Evolutionary conservation across 176 grass and related monocot genomes (phyloP), one percentile per base, ranked within the genome.

Genomic region (Oryza officinalis): DNA sequence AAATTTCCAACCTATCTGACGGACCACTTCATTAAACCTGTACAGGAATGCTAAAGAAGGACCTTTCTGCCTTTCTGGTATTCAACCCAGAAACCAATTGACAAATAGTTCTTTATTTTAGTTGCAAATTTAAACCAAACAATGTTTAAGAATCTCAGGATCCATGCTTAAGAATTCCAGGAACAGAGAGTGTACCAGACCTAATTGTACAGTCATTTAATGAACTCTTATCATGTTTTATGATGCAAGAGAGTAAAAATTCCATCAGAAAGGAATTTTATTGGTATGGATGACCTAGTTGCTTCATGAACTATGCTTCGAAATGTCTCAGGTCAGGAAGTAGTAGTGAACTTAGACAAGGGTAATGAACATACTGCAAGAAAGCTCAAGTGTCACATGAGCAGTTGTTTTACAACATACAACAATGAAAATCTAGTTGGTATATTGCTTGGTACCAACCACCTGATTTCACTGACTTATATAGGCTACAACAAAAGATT

Each of bases 391-490:
- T 83, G 63, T 77, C 82, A 79, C 60, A 68, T 22, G 60, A 52
- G 32, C 27, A 72, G 35, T 44, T 74, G 59, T 84, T 74, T 78
- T 86, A 79, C 82, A 83, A 10, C 59, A 90, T 86, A 82, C 67
- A 47, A 47, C 66, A 68, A 90, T 78, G 46, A 74, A 66, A 74
- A 90, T 26, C 73, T 79, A 45, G 84, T 83, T 83, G 79, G 67
- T 72, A 86, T 44, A 57, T 79, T 79, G 72, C 75, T 78, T 88
- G 44, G 18, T 54, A 88, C 81, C 75, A 81, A 89, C 78, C 26
- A 66, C 37, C 59, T 78, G 78, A 45, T 90, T 73, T 83, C 20
- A 22, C 20, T 43, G 12, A 72, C 45, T 80, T 72, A 60, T 43
- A 44, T 43, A 54, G 47, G 23, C 54, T 77, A 77, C 72, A 89